A percentile compares a stretch with the other conserved stretches of the same genome.
Conservation (phyloP, 306 rosid species). For the Sindora glabra region DNA sequence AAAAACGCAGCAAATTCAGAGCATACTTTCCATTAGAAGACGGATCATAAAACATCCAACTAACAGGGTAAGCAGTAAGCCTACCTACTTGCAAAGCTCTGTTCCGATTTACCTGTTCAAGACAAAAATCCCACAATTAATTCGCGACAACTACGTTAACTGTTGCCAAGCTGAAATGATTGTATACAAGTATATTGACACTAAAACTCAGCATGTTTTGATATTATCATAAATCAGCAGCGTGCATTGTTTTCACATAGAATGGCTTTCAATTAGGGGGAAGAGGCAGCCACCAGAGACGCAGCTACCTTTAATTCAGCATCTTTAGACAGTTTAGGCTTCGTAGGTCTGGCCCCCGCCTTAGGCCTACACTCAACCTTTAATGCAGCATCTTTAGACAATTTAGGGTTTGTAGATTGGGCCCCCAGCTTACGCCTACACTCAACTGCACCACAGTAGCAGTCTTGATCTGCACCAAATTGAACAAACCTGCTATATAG, state of each 20-base stretch:
- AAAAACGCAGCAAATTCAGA: not conserved
- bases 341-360: too few species aligned
- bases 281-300: slow-evolving; percentile 68
- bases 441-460: slow-evolving; percentile 83
- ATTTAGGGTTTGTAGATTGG: too few species aligned
- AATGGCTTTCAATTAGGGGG: slow-evolving; percentile 46
- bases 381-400: too few species aligned
- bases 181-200: not conserved
- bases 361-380: too few species aligned
- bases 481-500: slow-evolving; percentile 86
- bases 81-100: slow-evolving; percentile 64
- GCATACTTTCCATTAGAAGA: not conserved
- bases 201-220: not conserved
- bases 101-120: slow-evolving; percentile 44
- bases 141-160: too few species aligned
- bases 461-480: slow-evolving; percentile 99
- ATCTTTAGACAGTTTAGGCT: slow-evolving; percentile 73
- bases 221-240: slow-evolving; percentile 5
- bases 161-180: too few species aligned
- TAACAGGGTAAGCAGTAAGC: slow-evolving; percentile 22
- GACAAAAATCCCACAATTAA: too few species aligned
- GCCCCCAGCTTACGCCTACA: slow-evolving; percentile 86
- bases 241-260: too few species aligned
- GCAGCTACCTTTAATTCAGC: slow-evolving; percentile 82
- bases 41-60: too few species aligned